These are phyloP conservation scores for Morella rubra DNA, from an alignment of 306 rosid genomes.

Conservation along the genomic window DNA sequence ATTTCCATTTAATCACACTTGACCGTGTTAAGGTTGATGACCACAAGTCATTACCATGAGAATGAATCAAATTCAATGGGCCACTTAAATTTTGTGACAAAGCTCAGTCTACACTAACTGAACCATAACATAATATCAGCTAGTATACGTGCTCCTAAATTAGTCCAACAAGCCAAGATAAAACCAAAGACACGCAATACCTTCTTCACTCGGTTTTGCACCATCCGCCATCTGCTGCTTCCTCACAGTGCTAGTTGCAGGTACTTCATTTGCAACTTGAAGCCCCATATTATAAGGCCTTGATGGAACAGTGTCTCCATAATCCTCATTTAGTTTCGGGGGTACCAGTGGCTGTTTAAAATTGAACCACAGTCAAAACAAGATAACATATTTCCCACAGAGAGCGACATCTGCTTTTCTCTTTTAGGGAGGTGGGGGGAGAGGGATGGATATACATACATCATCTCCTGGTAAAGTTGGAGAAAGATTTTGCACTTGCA, in stretches of 20 bases:
- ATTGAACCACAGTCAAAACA: slow-evolving; percentile 18
- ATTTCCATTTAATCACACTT: background rate
- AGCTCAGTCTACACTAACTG: background rate
- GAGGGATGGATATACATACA: slow-evolving; percentile 41
- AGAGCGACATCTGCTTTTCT: background rate
- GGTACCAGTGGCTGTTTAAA: slow-evolving; percentile 50
- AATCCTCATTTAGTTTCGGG: slow-evolving; percentile 60
- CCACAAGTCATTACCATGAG: background rate
- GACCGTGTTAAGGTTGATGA: background rate
- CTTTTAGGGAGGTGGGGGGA: slow-evolving; percentile 9
- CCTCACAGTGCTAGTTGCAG: slow-evolving; percentile 45
- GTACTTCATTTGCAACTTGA: slow-evolving; percentile 44
- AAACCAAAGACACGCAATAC: slow-evolving; percentile 47
- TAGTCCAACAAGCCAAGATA: slow-evolving; percentile 4
- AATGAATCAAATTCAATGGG: background rate
- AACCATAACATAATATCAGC: slow-evolving; percentile 7
- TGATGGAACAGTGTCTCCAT: slow-evolving; percentile 88
- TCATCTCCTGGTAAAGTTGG: slow-evolving; percentile 53
- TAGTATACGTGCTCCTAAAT: slow-evolving; percentile 17
- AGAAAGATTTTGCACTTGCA: slow-evolving; percentile 61
- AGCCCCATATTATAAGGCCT: slow-evolving; percentile 48
- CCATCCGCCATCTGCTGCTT: slow-evolving; percentile 48
- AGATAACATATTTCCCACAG: background rate
- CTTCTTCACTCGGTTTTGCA: slow-evolving; percentile 50
- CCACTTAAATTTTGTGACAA: background rate